Base-by-base conservation (phyloP, 2,329 filamentous ascomycete species). In the Colletotrichum tofieldiae region DNA sequence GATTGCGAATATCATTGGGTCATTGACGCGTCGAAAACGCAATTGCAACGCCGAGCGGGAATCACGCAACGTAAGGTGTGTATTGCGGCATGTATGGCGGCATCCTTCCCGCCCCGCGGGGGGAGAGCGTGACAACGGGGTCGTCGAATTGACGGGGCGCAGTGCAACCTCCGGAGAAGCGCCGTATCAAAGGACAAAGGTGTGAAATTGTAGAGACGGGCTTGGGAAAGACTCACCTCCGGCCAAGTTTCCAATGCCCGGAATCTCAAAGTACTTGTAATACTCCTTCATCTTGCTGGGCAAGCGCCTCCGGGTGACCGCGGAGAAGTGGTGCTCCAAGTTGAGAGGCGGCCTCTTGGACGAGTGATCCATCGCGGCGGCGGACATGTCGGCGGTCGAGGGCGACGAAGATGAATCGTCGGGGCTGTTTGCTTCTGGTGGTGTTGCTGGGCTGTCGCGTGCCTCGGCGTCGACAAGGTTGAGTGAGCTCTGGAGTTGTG, bases 211-310 rank as follows among this genome's bases (percentile, higher is more conserved):
- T 20, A 32, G 29, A 20, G 16, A 18, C 3, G 32, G 65, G 9
- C 8, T 65, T 45, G 7, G 20, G 18, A 43, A 54, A 70, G 37
- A 35, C 86, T 74, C 79, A 91, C 90, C 90, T 75, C 90, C 90
- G 69, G 90, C 89, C 56, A 92, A 77, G 75, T 92, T 91, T 41
- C 84, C 86, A 72, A 92, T 88, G n/a, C 88, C 88, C 0, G 90
- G 90, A 63, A 91, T 89, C 75, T 80, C 74, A 77, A 96, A 96
- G 83, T 94, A 97, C 82, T 94, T 94, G 86, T 98, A 98, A 81
- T 95, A 94, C 47, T 87, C 79, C 85, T 98, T 98, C 80, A 97
- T 88, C 54, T 85, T 85, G 78, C 91, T 96, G 8, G 89, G 85
- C 8, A 85, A 76, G 11, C 94, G 88, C 58, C 89, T 87, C 78